Base-by-base conservation (phyloP, 257 asterid genomes). In the Lithospermum erythrorhizon region DNA sequence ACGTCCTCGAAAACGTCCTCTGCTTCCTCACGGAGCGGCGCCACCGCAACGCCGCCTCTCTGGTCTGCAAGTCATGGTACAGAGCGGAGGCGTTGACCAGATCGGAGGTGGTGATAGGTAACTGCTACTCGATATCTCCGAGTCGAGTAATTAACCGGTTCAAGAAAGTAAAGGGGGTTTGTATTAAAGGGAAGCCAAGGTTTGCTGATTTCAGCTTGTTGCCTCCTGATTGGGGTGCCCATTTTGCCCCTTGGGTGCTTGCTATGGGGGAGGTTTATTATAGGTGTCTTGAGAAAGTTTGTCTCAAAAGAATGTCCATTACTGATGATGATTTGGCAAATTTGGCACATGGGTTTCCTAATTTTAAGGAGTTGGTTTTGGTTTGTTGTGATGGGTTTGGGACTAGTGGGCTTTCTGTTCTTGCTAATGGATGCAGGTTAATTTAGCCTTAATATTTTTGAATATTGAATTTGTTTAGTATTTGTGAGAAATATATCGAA, bases 381-480 rank as follows among this genome's bases (percentile, higher is more conserved):
- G 82, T 74, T n/a, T 76, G 80, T 55, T 80, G 85, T 32, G 85
- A 80, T 1, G 81, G 78, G 3, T 74, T 80, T 67, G 85, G 85
- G 22, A 80, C 82, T 21, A 41, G 53, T 69, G 85, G 82, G n/a
- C 81, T 80, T 61, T 77, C 85, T 70, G 65, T 58, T 37, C 61
- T 80, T 4, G 85, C 79, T 45, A 65, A 67, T 41, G 77, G 70
- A 58, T 80, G 85, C 82, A 80, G 82, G 85, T 80, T 58, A 27
- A n/a, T n/a, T n/a, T n/a, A n/a, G n/a, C n/a, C n/a, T n/a, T n/a
- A n/a, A n/a, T n/a, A n/a, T n/a, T n/a, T n/a, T n/a, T n/a, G n/a
- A n/a, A n/a, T n/a, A n/a, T n/a, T n/a, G n/a, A n/a, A n/a, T n/a
- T n/a, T n/a, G n/a, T n/a, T n/a, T n/a, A n/a, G n/a, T n/a, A n/a